Evolutionary conservation across 352 stramenopile genomes (phyloP).

Genomic region (Halophytophthora batemanensis): DNA sequence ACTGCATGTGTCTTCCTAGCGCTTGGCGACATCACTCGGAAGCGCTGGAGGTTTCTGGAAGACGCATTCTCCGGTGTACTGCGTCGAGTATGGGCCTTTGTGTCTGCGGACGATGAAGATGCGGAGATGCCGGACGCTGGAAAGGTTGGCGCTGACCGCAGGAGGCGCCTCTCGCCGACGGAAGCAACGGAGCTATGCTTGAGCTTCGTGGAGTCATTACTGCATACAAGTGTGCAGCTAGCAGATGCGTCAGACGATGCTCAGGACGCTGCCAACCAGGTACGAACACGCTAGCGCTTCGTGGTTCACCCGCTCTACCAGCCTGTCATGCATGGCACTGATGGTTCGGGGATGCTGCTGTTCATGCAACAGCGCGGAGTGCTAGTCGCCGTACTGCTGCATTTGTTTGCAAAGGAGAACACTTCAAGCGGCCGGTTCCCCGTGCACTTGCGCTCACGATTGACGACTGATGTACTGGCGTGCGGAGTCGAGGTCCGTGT

Average conservation of each 20-base stretch:
- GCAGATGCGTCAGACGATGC: constrained; percentile 13
- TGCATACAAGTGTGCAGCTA: constrained; percentile 16
- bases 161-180: constrained; percentile 2
- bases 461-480: constrained; percentile 27
- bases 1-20: constrained; percentile 18
- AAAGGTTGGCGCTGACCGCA: no score
- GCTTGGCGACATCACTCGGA: constrained; percentile 49
- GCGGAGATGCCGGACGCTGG: not conserved
- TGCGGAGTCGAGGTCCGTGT: constrained; percentile 34
- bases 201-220: constrained; percentile 30
- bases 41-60: constrained; percentile 69
- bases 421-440: not conserved
- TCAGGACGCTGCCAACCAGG: constrained; percentile 15
- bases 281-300: not conserved
- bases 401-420: constrained; percentile 27
- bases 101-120: constrained; percentile 4
- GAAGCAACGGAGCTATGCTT: constrained; percentile 24
- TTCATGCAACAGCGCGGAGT: constrained; percentile 25
- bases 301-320: not conserved
- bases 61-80: constrained; percentile 54
- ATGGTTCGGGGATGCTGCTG: no score
- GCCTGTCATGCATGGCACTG: not conserved
- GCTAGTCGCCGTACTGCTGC: constrained; percentile 34
- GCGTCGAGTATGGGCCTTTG: constrained; percentile 18
- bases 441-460: constrained; percentile 7